Base-by-base conservation (phyloP, 805 yeast genomes). In the Ogataea pilisensis region DNA sequence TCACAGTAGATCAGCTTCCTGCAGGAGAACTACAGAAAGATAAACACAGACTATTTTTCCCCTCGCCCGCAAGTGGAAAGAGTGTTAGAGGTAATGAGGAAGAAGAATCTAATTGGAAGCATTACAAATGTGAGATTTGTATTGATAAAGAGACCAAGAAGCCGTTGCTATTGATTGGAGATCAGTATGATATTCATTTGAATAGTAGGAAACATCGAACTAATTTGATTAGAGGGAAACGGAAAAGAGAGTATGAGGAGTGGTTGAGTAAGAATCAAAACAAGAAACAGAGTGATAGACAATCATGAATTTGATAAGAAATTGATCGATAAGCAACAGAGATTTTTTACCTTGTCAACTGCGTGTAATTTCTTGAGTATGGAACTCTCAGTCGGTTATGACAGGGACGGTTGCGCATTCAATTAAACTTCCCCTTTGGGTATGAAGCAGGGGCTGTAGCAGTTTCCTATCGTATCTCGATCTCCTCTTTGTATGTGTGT, bases 101-200 rank as follows among this genome's bases (percentile, higher is more conserved):
- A n/a, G n/a, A n/a, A n/a, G 54, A 49, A 19, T 35, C 44, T 2
- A 51, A 56, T 47, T 85, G 95, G 93, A 70, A 75, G 38, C 95
- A 87, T 46, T 75, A 66, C 51, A 62, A 62, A 16, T 91, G 99
- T 58, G 74, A 75, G 1, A 60, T 70, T 1, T 91, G 99, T 57
- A 62, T 60, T 6, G 82, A 78, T 48, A 65, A 68, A 27, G 68
- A 70, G 4, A 29, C 31, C 17, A 78, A 79, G 1, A 69, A 77
- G 3, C 70, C 75, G 1, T 58, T 83, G 12, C 70, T 88, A 0
- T 73, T 84, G 1, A 78, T 93, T 7, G 97, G 97, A 0, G 79
- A 76, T 1, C 82, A 73, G 37, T 87, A 86, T 82, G 60, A 75
- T 5, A 70, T 75, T 4, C 99, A 91, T 61, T 43, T 79, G 35